Evolutionary conservation across 768 basidiomycete species (phyloP), one percentile per base, ranked within the genome.

Genomic region (Leccinum incarnatum): DNA sequence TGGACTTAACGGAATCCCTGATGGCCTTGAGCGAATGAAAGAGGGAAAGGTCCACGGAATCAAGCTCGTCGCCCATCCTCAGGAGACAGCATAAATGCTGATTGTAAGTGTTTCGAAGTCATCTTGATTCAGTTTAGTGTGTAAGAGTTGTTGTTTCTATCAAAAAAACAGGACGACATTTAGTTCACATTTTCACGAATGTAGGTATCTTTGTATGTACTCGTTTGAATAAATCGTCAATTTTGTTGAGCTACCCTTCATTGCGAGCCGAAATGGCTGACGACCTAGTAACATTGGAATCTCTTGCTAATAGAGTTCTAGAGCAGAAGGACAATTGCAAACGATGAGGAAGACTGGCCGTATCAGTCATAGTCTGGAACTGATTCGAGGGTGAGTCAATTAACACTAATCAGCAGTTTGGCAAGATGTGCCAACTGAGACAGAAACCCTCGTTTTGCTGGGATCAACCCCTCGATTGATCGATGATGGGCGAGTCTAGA

Each of bases 41-140:
- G 59, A 60, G 2, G 71, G 75, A 9, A 56, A 76, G 55, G 70
- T 81, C 30, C 80, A 78, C n/a, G 80, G 76, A 5, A 65, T 59
- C 15, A 83, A 83, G 64, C 63, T 82, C 19, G 72, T 83, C 9
- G 76, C 59, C 1, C 75, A 68, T 54, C 80, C 79, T 17, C 74
- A 74, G 57, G 76, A 80, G 40, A 75, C 74, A 7, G 59, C 45
- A 53, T 72, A 53, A 60, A 60, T 14, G n/a, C 5, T 5, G 4
- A 19, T 45, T 3, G 42, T n/a, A 17, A 51, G 7, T 27, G 29
- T 6, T 36, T 40, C 11, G 14, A 29, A 51, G 34, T 29, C 15
- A 17, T 42, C 7, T 34, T 14, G n/a, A 42, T 36, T 25, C 50
- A 19, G 19, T 19, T 19, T 45, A 12, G 42, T 45, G 40, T 71